A percentile compares a stretch with the other conserved stretches of the same genome.
Evolutionary conservation across 257 asterid species (phyloP).

Genomic region (Echium plantagineum): DNA sequence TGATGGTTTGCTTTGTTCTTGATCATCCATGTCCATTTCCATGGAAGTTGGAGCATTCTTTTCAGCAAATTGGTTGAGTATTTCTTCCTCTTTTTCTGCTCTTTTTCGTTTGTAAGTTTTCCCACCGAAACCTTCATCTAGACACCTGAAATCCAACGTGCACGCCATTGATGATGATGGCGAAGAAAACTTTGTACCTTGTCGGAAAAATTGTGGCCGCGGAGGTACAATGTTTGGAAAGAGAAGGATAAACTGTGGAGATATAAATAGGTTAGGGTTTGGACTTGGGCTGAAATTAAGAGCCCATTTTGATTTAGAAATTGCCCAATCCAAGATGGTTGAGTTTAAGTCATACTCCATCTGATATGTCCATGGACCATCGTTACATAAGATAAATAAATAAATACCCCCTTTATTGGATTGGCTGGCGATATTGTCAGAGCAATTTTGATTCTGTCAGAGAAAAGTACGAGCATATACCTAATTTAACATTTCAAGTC

Average conservation of each 20-base stretch:
- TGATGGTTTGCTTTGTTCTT: conserved; percentile 12
- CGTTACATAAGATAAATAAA: too few relatives aligned
- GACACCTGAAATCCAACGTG: conserved; percentile 67
- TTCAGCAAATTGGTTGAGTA: not conserved
- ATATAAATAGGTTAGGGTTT: too few relatives aligned
- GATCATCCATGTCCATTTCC: conserved; percentile 15
- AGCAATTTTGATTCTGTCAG: too few relatives aligned
- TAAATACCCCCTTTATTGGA: too few relatives aligned
- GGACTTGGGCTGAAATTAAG: too few relatives aligned
- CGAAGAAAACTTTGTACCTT: not conserved
- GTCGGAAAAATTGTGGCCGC: not conserved
- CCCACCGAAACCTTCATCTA: conserved; percentile 90
- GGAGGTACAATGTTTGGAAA: not conserved
- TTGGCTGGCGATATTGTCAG: too few relatives aligned
- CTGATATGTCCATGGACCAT: too few relatives aligned
- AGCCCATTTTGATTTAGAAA: too few relatives aligned
- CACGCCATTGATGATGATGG: conserved; percentile 48
- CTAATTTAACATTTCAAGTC: too few relatives aligned
- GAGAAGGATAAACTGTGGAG: not conserved
- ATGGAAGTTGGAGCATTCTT: conserved; percentile 18
- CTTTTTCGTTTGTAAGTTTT: conserved; percentile 89
- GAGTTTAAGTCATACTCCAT: too few relatives aligned
- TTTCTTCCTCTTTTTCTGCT: conserved; percentile 35
- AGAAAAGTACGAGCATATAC: too few relatives aligned
- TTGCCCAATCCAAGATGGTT: too few relatives aligned